Evolutionary conservation across 2,329 filamentous ascomycete species (phyloP).

Genomic region (Scedosporium minutisporum): DNA sequence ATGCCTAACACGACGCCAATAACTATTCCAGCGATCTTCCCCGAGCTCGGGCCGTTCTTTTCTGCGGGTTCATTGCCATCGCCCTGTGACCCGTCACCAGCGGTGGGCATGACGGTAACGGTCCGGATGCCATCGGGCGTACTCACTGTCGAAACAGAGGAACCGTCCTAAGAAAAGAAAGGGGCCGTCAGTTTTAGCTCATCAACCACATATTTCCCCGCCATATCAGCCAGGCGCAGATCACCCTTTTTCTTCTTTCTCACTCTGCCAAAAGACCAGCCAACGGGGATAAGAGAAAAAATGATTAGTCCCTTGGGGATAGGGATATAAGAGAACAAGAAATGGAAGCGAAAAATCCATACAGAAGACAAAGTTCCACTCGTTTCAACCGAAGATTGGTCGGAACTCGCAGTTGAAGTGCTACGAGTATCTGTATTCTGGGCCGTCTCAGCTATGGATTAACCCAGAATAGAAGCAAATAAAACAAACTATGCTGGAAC

Average conservation of each 20-base stretch:
- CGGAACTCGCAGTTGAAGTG: conserved; percentile 12
- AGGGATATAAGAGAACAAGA: neutral
- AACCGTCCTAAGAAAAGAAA: neutral
- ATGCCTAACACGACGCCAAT: conserved; percentile 31
- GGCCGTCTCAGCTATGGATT: conserved; percentile 20
- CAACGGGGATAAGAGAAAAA: neutral
- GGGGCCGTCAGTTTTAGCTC: neutral
- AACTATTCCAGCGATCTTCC: conserved; percentile 42
- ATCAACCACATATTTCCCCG: too few relatives aligned
- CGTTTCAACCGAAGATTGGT: neutral
- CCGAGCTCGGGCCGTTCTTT: conserved; percentile 27
- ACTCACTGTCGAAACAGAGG: conserved; percentile 42
- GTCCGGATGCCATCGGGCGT: conserved; percentile 13
- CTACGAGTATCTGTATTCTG: conserved; percentile 24
- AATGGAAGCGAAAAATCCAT: conserved; percentile 5
- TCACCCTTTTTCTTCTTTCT: neutral
- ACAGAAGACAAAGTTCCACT: conserved; percentile 1
- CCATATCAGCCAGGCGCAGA: too few relatives aligned
- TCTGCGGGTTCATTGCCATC: conserved; percentile 9
- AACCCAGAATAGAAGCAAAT: conserved; percentile 2
- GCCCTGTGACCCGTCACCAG: conserved; percentile 13
- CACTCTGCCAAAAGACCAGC: neutral
- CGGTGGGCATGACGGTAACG: conserved; percentile 8
- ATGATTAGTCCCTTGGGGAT: neutral
- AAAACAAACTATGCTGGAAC: neutral